Conservation (phyloP, 352 stramenopile genomes). For the Globisporangium barbulae region DNA sequence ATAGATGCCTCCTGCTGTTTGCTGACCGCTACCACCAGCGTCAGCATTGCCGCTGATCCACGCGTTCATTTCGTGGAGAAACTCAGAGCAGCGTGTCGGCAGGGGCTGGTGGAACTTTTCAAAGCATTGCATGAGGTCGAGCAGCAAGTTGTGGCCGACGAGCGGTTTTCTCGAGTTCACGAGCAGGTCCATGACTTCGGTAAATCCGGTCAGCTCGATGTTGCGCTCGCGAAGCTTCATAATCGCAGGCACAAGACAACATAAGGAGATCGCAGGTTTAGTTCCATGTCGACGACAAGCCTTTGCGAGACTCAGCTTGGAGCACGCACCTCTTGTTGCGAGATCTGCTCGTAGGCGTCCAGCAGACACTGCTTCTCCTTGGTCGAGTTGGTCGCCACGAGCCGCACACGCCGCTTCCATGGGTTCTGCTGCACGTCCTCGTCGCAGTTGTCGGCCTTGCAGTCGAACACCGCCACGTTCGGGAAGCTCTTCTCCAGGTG, state of each 20-base stretch:
- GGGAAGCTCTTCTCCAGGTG: conserved; percentile 46
- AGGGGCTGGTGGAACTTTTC: conserved; percentile 71
- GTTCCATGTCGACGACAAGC: not conserved
- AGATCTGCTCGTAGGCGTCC: conserved; percentile 26
- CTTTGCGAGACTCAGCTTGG: not conserved
- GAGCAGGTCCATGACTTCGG: conserved; percentile 54
- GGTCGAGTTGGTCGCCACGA: conserved; percentile 29
- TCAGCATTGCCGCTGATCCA: conserved; percentile 33
- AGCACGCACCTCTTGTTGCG: conserved; percentile 21
- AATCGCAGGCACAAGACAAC: not conserved
- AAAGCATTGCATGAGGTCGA: conserved; percentile 81
- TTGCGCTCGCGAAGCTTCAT: conserved; percentile 37
- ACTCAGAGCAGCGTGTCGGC: conserved; percentile 48
- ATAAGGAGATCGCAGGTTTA: not conserved
- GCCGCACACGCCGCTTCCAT: conserved; percentile 62
- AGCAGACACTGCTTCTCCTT: conserved; percentile 31
- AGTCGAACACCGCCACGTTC: conserved; percentile 49
- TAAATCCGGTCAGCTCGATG: conserved; percentile 61
- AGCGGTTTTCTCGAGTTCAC: conserved; percentile 43
- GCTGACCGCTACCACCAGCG: not conserved
- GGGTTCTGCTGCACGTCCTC: conserved; percentile 29
- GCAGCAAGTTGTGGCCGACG: conserved; percentile 74
- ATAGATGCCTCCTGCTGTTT: conserved; percentile 32
- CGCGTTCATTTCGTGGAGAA: conserved; percentile 47
- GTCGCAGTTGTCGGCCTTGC: conserved; percentile 51